Evolutionary conservation across 2,329 filamentous ascomycete species (phyloP).

Genomic region (Pestalotiopsis sp.): DNA sequence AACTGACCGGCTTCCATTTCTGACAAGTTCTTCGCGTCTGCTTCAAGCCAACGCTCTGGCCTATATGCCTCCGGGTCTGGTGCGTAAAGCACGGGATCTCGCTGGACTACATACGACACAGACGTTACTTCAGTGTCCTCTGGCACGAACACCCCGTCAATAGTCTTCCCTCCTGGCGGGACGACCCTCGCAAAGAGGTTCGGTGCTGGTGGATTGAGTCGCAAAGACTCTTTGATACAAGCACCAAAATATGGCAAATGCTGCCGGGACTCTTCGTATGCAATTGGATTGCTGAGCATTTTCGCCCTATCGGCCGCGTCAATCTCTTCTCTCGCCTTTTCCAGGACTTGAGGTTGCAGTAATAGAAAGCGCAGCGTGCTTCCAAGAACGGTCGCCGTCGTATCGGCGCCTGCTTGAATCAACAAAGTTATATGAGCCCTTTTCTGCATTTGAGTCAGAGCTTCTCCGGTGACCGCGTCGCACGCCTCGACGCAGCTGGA

Average conservation of each 20-base stretch:
- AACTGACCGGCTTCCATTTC: constrained; percentile 21
- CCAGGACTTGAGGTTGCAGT: background rate
- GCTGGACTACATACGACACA: constrained; percentile 32
- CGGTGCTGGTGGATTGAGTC: constrained; percentile 17
- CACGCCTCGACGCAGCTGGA: constrained; percentile 29
- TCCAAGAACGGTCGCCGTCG: constrained; percentile 12
- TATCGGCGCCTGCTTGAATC: constrained; percentile 15
- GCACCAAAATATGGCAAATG: constrained; percentile 22
- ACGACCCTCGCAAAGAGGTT: constrained; percentile 18
- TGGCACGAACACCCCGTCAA: constrained; percentile 15
- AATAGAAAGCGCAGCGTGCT: constrained; percentile 11
- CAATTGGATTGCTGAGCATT: constrained; percentile 15
- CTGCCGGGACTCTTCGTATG: constrained; percentile 18
- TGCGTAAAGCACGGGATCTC: constrained; percentile 31
- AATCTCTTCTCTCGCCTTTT: constrained; percentile 11
- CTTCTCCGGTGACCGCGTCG: constrained; percentile 22
- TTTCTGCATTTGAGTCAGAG: constrained; percentile 27
- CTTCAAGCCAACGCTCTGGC: constrained; percentile 34
- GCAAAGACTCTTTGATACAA: constrained; percentile 20
- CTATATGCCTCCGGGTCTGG: constrained; percentile 31
- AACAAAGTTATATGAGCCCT: constrained; percentile 20
- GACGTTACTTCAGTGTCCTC: constrained; percentile 31
- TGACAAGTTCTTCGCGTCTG: background rate
- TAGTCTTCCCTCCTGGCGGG: constrained; percentile 13
- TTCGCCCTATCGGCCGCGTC: background rate